Base-by-base conservation (phyloP, 1,284 basidiomycete species). In the Ganoderma lingzhi region DNA sequence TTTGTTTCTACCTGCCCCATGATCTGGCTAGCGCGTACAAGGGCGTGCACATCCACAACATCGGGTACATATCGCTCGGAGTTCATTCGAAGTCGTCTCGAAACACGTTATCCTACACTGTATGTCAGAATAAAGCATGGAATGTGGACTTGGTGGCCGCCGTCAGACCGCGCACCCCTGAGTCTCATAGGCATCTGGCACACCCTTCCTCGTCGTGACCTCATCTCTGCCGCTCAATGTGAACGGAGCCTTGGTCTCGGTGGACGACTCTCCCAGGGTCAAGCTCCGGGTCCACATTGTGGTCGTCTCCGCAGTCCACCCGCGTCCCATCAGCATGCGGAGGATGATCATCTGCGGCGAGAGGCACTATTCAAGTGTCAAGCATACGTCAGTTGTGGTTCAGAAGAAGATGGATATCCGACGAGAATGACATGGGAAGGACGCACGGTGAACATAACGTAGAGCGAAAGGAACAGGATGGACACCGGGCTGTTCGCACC, bases 361-460 rank as follows among this genome's bases (percentile, higher is more conserved):
- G 58, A 71, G 62, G 63, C 70, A 71, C 70, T 71, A 3, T 4
- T 23, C 8, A 35, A 12, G 37, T 15, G 9, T 2, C 37, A 35
- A 41, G n/a, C 19, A 59, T 39, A 19, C 58, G 48, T 51, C 48
- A 51, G 23, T 28, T 51, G 48, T 51, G 48, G 48, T 51, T 6
- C 12, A 3, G 48, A 51, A 28, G 23, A 28, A 4, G 23, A 19
- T 5, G 4, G 35, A 17, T 39, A 23, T 23, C 23, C 23, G 35
- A 35, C 32, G 35, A 14, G 15, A 14, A n/a, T 4, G 10, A 8
- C 6, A 28, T 6, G 28, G 28, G 51, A 17, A 6, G 53, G 0
- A 56, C 73, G 19, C 30, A 74, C 73, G n/a, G 73, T 72, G 62
- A 69, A 70, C 73, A 74, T 72, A 32, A 69, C 67, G 30, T 74